Conservation (phyloP, 306 rosid species). For the Dalbergia oliveri region DNA sequence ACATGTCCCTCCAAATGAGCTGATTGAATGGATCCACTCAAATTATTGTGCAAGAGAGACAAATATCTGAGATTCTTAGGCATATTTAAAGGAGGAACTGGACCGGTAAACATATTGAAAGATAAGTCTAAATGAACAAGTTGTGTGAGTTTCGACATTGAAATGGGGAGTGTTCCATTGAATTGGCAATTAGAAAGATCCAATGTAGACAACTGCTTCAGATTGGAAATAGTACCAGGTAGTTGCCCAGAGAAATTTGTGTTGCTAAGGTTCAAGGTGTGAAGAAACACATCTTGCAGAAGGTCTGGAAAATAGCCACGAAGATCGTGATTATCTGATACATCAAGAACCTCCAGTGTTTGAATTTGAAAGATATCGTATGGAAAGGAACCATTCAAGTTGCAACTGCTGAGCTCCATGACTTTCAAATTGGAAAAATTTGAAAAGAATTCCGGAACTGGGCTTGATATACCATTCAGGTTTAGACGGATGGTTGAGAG, state of each 20-base stretch:
- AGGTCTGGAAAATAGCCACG: conserved; percentile 49
- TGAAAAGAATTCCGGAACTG: conserved; percentile 37
- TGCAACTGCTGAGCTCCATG: conserved; percentile 9
- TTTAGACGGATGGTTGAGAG: conserved; percentile 27
- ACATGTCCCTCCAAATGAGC: conserved; percentile 34
- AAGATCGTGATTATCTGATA: conserved; percentile 40
- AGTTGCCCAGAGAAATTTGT: conserved; percentile 48
- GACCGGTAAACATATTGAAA: conserved; percentile 38
- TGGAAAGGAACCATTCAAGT: conserved; percentile 37
- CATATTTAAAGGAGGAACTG: conserved; percentile 30
- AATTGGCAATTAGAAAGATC: conserved; percentile 47
- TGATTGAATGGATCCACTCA: conserved; percentile 20
- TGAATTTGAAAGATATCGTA: conserved; percentile 15
- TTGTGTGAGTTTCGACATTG: conserved; percentile 32
- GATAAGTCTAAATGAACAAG: conserved; percentile 44
- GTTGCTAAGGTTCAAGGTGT: neutral
- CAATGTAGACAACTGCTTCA: conserved; percentile 34
- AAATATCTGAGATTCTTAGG: conserved; percentile 29
- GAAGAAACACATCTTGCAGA: conserved; percentile 26
- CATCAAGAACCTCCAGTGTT: conserved; percentile 22
- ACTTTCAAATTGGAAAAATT: conserved; percentile 35
- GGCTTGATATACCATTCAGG: conserved; percentile 30
- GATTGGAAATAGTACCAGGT: conserved; percentile 31
- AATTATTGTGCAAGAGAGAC: conserved; percentile 31
- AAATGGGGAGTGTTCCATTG: conserved; percentile 38